Base-by-base conservation (phyloP, 345 rosid genomes). In the Salix viminalis region DNA sequence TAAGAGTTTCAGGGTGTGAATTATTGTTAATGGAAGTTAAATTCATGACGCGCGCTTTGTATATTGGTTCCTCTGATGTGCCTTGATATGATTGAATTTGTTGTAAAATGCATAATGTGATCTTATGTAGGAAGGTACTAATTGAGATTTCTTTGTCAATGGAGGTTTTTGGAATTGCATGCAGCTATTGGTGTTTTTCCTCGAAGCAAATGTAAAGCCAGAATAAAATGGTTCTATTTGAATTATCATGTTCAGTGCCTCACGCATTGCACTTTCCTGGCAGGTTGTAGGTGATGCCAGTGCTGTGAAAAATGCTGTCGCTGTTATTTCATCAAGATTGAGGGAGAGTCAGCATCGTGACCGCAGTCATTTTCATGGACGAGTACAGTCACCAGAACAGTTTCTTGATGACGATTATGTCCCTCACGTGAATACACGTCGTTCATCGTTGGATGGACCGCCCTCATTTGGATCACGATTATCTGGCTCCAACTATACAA, bases 321-420 rank as follows among this genome's bases (percentile, higher is more conserved):
- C 86, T 5, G 81, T 85, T 71, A 91, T 96, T 77, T 91, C 98
- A 62, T 88, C 92, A 3, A 97, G 97, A 75, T 81, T 96, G 84
- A 86, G 94, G 84, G 99, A 93, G 91, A 94, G 99, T 81, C 99
- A 96, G 70, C 98, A 93, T 85, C 95, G 98, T 75, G 97, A 94
- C 73, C 93, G 95, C 72, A 86, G 86, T 88, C 82, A 92, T 83
- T 86, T 93, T 75, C 96, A 87, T 75, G 97, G 97, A 71, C 84
- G 96, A 78, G 6, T 76, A 54, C 95, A 90, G 69, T 92, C 96
- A 65, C 97, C 97, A 1, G 99, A 95, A 54, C 85, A 87, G 15
- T 72, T 82, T 75, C 88, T 90, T 30, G 94, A 90, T 76, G 99
- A 96, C 44, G 97, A 96, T 73, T 92, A 86, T 82, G 71, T 85